A percentile compares a stretch with the other conserved stretches of the same genome.
Evolutionary conservation across 306 rosid genomes (phyloP).

Genomic region (Lupinus albus): DNA sequence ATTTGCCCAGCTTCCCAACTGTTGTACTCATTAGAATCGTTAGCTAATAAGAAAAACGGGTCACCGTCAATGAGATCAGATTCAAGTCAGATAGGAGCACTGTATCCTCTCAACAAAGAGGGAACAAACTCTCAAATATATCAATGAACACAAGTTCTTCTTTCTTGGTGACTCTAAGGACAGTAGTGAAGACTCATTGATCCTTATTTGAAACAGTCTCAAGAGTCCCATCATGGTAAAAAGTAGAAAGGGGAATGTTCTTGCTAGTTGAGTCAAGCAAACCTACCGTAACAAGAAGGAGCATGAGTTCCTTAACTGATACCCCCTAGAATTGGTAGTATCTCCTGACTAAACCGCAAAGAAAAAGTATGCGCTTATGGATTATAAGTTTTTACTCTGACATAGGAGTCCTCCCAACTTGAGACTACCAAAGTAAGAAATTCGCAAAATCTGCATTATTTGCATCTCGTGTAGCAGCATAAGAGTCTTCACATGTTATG

Average conservation of each 20-base stretch:
- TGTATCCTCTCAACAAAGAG: constrained; percentile 75
- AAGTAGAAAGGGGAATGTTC: constrained; percentile 66
- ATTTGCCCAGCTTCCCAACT: too few relatives aligned
- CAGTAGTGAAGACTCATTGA: constrained; percentile 66
- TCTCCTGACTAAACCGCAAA: constrained; percentile 82
- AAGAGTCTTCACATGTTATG: constrained; percentile 97
- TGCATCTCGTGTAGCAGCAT: constrained; percentile 93
- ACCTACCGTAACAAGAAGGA: constrained; percentile 87
- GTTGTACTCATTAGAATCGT: too few relatives aligned
- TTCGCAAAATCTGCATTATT: constrained; percentile 90
- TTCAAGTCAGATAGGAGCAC: too few relatives aligned
- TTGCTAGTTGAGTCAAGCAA: constrained; percentile 76
- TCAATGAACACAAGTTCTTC: constrained; percentile 85
- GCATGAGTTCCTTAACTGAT: constrained; percentile 83
- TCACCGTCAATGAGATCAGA: too few relatives aligned
- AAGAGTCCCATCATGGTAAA: too few relatives aligned
- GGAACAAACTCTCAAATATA: constrained; percentile 85
- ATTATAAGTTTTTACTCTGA: constrained; percentile 74
- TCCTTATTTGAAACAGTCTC: constrained; percentile 57
- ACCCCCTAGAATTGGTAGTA: constrained; percentile 91
- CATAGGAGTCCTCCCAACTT: constrained; percentile 96
- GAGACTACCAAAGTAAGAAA: constrained; percentile 90
- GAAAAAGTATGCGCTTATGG: constrained; percentile 71
- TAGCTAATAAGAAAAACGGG: too few relatives aligned
- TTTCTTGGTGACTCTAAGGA: constrained; percentile 92